These are phyloP conservation scores for Arthromyces matolae DNA, from an alignment of 768 basidiomycete species.

Conservation along the genomic window DNA sequence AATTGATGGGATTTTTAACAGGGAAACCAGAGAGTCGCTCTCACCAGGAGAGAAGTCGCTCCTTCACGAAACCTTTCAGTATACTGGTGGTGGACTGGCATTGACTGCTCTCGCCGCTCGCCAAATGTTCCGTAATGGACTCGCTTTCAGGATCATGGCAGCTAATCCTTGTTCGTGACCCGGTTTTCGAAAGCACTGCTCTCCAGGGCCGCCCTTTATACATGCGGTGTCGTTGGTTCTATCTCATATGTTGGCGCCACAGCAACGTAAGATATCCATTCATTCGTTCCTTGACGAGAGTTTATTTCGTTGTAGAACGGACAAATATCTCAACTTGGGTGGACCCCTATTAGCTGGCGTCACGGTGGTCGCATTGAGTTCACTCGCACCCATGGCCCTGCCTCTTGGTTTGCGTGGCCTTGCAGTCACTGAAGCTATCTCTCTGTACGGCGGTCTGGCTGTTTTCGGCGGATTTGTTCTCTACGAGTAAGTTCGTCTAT, in stretches of 20 bases:
- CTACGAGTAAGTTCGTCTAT: conserved; percentile 58
- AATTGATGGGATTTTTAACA: conserved; percentile 64
- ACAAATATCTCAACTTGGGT: conserved; percentile 82
- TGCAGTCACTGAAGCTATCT: conserved; percentile 72
- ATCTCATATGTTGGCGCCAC: conserved; percentile 88
- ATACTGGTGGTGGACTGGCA: conserved; percentile 75
- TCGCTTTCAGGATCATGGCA: conserved; percentile 71
- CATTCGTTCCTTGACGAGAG: not conserved
- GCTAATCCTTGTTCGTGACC: conserved; percentile 74
- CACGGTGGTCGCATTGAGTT: conserved; percentile 81
- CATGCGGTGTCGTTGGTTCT: conserved; percentile 79
- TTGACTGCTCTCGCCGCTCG: conserved; percentile 79
- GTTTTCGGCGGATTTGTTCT: conserved; percentile 86
- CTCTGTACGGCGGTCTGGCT: conserved; percentile 84
- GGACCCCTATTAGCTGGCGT: conserved; percentile 87
- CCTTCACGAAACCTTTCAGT: conserved; percentile 76
- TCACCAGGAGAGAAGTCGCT: conserved; percentile 60
- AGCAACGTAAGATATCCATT: conserved; percentile 50
- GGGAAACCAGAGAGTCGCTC: conserved; percentile 72
- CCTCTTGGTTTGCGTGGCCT: conserved; percentile 77
- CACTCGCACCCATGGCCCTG: conserved; percentile 87
- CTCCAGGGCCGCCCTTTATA: conserved; percentile 85
- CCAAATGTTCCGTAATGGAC: conserved; percentile 66
- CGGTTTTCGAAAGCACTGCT: too few species aligned
- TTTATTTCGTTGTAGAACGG: conserved; percentile 41